These are phyloP conservation scores for Aspergillus novoparasiticus DNA, from an alignment of 2,329 filamentous ascomycete genomes.

Conservation along the genomic window DNA sequence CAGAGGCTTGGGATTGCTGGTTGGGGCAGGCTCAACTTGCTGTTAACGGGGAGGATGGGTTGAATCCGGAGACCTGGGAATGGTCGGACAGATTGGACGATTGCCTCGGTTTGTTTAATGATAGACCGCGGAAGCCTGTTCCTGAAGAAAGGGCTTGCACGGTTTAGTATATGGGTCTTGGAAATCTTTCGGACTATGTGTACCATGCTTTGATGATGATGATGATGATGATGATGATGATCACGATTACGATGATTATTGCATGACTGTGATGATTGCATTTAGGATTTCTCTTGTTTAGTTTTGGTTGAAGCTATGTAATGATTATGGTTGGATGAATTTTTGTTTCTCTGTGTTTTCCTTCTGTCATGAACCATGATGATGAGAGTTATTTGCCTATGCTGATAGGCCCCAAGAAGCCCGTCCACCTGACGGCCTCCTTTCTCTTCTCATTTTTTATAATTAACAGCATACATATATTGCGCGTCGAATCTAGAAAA, in stretches of 20 bases:
- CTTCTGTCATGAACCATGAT: background rate
- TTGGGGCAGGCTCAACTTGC: conserved; percentile 33
- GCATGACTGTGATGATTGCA: background rate
- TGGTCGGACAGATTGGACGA: background rate
- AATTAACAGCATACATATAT: no score
- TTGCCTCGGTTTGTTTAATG: background rate
- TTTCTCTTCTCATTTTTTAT: no score
- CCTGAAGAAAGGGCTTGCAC: background rate
- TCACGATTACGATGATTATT: background rate
- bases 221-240: background rate
- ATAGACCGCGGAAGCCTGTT: background rate
- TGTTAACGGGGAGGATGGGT: background rate
- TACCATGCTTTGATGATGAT: background rate
- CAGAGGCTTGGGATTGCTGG: conserved; percentile 58
- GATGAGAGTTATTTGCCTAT: background rate
- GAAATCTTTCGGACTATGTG: background rate
- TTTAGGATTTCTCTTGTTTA: background rate
- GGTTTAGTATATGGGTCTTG: background rate
- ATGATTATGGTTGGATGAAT: background rate
- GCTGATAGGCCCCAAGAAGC: background rate
- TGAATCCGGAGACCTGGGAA: conserved; percentile 1
- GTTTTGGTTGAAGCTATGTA: background rate
- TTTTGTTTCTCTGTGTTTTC: background rate
- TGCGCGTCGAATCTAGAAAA: no score
- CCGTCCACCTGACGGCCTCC: no score